A percentile compares a stretch with the other conserved stretches of the same genome.
phyloP scores from a whole-genome alignment of 257 asterid genomes.

The Gentiana straminea region DNA sequence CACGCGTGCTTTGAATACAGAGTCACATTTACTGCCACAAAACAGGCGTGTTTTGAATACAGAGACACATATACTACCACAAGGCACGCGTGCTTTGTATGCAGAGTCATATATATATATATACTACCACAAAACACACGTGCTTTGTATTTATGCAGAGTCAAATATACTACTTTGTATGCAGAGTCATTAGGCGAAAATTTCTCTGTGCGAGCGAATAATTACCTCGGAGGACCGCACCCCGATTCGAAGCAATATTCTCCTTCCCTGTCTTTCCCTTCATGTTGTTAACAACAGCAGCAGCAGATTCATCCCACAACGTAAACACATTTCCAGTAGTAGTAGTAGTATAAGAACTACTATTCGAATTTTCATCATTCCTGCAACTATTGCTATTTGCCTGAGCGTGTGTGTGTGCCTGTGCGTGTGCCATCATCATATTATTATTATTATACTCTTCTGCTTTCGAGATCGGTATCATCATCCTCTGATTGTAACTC shows the following conservation, averaged over 20 bases:
- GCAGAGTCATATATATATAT: too few species aligned
- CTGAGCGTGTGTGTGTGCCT: conserved; percentile 10
- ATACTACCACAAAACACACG: too few species aligned
- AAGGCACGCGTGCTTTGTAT: too few species aligned
- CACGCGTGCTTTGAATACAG: too few species aligned
- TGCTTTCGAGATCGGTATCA: conserved; percentile 19
- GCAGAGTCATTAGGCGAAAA: too few species aligned
- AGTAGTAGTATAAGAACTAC: conserved; percentile 30
- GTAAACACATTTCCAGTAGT: conserved; percentile 67
- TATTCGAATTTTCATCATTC: conserved; percentile 52
- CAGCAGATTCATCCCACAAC: conserved; percentile 78
- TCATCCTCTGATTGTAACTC: conserved; percentile 45
- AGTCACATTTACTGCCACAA: too few species aligned
- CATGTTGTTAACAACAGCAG: conserved; percentile 4
- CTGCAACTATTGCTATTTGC: conserved; percentile 37
- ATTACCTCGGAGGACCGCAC: conserved; percentile 3
- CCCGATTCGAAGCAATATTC: conserved; percentile 49
- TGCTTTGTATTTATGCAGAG: too few species aligned
- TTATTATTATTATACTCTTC: conserved; percentile 35
- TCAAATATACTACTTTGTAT: too few species aligned
- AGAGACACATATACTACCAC: too few species aligned
- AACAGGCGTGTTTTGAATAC: too few species aligned
- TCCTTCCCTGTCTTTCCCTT: conserved; percentile 99
- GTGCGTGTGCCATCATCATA: conserved; percentile 16
- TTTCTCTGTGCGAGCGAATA: too few species aligned